A percentile compares a stretch with the other conserved stretches of the same genome.
phyloP scores from a whole-genome alignment of 2,329 filamentous ascomycete genomes.

The Penicillium rolfsii region DNA sequence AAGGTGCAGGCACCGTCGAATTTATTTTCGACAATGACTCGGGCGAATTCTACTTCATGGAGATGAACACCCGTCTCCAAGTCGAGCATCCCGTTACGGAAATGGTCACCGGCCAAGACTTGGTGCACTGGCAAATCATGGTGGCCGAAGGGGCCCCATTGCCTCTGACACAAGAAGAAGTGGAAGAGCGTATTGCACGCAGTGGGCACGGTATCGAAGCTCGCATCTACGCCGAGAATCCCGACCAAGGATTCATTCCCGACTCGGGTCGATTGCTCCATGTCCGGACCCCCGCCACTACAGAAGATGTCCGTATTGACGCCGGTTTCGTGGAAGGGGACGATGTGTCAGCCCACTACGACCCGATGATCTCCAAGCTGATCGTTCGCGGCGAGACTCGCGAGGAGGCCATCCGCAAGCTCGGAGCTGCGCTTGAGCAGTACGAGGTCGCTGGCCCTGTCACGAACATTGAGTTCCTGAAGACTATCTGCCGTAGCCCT shows the following conservation, averaged over 20 bases:
- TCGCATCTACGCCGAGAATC: slow-evolving; percentile 94
- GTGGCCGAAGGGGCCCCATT: slow-evolving; percentile 74
- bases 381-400: slow-evolving; percentile 84
- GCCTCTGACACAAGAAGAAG: slow-evolving; percentile 66
- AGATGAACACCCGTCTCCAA: slow-evolving; percentile 81
- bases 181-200: slow-evolving; percentile 70
- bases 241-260: slow-evolving; percentile 86
- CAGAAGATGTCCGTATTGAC: slow-evolving; percentile 82
- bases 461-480: slow-evolving; percentile 97
- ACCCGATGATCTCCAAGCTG: slow-evolving; percentile 98
- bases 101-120: slow-evolving; percentile 72
- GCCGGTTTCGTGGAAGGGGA: slow-evolving; percentile 91
- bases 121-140: slow-evolving; percentile 94
- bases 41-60: slow-evolving; percentile 71
- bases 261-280: slow-evolving; percentile 89
- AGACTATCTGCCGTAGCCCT: slow-evolving; percentile 77
- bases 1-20: slow-evolving; percentile 68
- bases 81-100: slow-evolving; percentile 96
- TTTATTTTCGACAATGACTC: slow-evolving; percentile 71
- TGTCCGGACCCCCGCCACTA: slow-evolving; percentile 70
- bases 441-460: slow-evolving; percentile 92
- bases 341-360: slow-evolving; percentile 90
- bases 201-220: slow-evolving; percentile 92
- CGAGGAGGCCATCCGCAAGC: slow-evolving; percentile 78
- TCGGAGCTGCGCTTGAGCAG: slow-evolving; percentile 76